Conservation (phyloP, 495 filamentous ascomycete genomes). For the Choiromyces venosus region DNA sequence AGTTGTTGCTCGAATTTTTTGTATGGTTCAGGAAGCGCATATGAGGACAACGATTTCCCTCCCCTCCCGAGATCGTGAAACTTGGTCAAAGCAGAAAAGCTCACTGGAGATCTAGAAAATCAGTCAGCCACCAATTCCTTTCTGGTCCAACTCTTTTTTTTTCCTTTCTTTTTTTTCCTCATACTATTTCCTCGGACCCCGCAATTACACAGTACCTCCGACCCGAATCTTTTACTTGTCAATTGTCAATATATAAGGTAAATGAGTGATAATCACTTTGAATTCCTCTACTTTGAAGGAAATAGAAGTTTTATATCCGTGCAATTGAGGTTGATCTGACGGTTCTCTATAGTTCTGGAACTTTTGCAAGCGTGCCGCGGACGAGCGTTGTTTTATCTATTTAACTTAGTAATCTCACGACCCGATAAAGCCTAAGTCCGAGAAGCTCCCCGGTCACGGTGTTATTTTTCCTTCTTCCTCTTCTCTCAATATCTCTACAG, state of each 20-base stretch:
- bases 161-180: neutral
- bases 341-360: slow-evolving; percentile 6
- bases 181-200: slow-evolving; percentile 2
- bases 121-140: neutral
- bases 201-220: neutral
- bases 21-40: neutral
- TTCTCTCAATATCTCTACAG: neutral
- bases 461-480: neutral
- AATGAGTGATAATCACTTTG: neutral
- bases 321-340: slow-evolving; percentile 13
- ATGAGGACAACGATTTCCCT: neutral
- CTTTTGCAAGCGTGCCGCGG: slow-evolving; percentile 5
- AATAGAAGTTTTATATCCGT: slow-evolving; percentile 17
- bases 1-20: neutral
- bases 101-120: neutral
- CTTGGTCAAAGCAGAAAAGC: neutral
- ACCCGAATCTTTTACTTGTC: neutral
- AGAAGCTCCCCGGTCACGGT: neutral
- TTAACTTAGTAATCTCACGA: neutral
- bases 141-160: neutral
- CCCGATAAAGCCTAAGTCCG: neutral
- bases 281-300: slow-evolving; percentile 6
- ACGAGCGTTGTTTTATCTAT: neutral
- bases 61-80: neutral
- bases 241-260: no score